Evolutionary conservation across 495 filamentous ascomycete species (phyloP).

Genomic region (Penicillium longicatenatum): DNA sequence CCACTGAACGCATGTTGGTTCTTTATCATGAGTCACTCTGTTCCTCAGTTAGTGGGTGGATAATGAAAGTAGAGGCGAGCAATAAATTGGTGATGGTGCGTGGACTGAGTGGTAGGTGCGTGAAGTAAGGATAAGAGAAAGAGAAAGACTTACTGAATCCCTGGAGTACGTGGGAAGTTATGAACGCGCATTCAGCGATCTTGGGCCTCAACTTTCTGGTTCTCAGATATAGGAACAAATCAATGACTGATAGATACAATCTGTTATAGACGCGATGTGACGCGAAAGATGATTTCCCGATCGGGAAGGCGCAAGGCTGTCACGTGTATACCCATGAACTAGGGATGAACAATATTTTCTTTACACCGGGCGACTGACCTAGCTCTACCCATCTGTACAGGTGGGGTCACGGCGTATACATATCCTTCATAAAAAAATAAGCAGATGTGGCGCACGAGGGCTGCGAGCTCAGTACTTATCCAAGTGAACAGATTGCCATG

Average conservation of each 20-base stretch:
- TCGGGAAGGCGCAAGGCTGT: neutral
- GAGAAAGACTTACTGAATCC: neutral
- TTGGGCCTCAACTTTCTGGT: too few species aligned
- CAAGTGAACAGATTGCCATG: too few species aligned
- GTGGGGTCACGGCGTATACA: too few species aligned
- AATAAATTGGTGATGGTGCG: neutral
- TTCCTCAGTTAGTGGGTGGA: neutral
- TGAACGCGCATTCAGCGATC: too few species aligned
- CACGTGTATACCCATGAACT: neutral
- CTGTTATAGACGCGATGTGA: neutral
- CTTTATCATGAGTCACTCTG: neutral
- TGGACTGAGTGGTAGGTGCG: neutral
- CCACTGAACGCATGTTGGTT: neutral
- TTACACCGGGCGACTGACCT: too few species aligned
- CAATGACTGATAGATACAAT: too few species aligned
- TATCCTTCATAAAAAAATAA: too few species aligned
- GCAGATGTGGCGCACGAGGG: neutral
- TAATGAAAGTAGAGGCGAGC: too few species aligned
- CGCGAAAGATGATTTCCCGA: neutral
- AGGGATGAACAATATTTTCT: too few species aligned
- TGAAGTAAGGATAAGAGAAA: neutral
- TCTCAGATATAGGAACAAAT: too few species aligned
- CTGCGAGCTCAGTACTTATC: too few species aligned
- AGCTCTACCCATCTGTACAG: too few species aligned
- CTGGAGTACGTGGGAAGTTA: neutral